phyloP scores from a whole-genome alignment of 306 rosid species.

The Begonia masoniana region DNA sequence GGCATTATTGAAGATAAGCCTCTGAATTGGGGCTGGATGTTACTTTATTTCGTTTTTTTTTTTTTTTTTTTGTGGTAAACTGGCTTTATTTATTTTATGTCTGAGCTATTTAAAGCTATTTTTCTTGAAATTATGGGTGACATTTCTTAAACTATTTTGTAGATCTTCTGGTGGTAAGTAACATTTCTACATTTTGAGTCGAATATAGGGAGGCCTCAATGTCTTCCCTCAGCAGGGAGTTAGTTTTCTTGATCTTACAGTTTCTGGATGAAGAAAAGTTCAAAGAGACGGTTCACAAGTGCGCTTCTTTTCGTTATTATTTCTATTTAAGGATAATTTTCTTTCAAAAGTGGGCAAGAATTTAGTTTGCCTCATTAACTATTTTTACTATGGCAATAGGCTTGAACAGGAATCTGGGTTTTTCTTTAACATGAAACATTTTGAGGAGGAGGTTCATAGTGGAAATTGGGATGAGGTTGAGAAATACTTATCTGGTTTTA shows the following conservation, averaged over 20 bases:
- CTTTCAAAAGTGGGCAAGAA: conserved; percentile 3
- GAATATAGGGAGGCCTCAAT: conserved; percentile 24
- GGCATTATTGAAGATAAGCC: conserved; percentile 9
- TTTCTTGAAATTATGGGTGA: conserved; percentile 5
- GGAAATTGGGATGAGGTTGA: conserved; percentile 99
- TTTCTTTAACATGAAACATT: conserved; percentile 93
- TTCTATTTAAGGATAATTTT: conserved; percentile 4
- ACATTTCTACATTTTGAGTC: too few species aligned
- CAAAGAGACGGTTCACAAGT: conserved; percentile 98
- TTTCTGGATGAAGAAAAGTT: conserved; percentile 97
- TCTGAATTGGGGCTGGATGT: conserved; percentile 24
- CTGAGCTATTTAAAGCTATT: conserved; percentile 14
- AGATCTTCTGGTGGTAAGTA: conserved; percentile 49
- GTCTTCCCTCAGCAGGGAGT: conserved; percentile 97
- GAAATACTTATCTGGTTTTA: conserved; percentile 88
- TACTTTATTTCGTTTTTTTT: too few species aligned
- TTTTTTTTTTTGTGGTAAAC: conserved; percentile 8
- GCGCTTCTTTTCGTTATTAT: conserved; percentile 19
- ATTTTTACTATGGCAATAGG: conserved; percentile 29
- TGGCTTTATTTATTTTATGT: conserved; percentile 7
- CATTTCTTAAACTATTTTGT: conserved; percentile 8
- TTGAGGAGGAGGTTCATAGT: conserved; percentile 94
- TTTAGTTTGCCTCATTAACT: conserved; percentile 19
- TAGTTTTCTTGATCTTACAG: conserved; percentile 98
- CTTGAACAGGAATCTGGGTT: conserved; percentile 98